These are phyloP conservation scores for Cladosporium sphaerospermum DNA, from an alignment of 2,329 filamentous ascomycete genomes.

Conservation along the genomic window DNA sequence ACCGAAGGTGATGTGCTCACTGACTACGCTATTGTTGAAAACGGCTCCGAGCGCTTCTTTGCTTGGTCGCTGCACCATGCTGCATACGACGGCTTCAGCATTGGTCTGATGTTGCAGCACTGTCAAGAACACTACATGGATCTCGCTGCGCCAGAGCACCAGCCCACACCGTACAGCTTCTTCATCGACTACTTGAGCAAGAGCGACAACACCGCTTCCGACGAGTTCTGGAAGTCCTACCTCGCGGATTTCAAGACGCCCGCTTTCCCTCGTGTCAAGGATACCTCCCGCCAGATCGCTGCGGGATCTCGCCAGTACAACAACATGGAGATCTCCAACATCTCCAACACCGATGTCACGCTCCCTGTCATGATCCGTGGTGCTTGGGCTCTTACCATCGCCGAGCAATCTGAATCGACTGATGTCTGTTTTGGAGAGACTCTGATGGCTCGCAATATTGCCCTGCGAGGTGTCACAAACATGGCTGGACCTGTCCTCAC, in stretches of 20 bases:
- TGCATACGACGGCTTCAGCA: constrained; percentile 7
- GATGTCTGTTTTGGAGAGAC: constrained; percentile 6
- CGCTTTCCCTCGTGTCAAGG: constrained; percentile 5
- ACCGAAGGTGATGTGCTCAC: constrained; percentile 4
- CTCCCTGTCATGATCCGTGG: constrained; percentile 7
- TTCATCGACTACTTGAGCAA: constrained; percentile 8
- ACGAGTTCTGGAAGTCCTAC: constrained; percentile 3
- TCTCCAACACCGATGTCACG: constrained; percentile 1
- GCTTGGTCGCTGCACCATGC: constrained; percentile 8
- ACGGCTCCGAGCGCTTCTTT: constrained; percentile 4
- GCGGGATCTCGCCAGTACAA: constrained; percentile 1
- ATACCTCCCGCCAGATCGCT: neutral
- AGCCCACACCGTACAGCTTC: neutral
- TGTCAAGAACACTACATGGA: constrained; percentile 4
- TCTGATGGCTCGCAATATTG: constrained; percentile 7
- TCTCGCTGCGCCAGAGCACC: neutral
- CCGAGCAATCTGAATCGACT: constrained; percentile 2
- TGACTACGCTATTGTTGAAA: constrained; percentile 4
- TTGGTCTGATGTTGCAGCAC: constrained; percentile 2
- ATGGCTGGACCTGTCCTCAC: constrained; percentile 29
- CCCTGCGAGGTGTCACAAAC: constrained; percentile 1
- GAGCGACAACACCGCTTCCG: neutral
- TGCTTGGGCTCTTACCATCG: constrained; percentile 7
- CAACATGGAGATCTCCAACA: constrained; percentile 1
- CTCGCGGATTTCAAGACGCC: constrained; percentile 8